Percentiles rank a stretch among this genome's conserved stretches.
Evolutionary conservation across 2,329 filamentous ascomycete species (phyloP).

Genomic region (Cladophialophora immunda): DNA sequence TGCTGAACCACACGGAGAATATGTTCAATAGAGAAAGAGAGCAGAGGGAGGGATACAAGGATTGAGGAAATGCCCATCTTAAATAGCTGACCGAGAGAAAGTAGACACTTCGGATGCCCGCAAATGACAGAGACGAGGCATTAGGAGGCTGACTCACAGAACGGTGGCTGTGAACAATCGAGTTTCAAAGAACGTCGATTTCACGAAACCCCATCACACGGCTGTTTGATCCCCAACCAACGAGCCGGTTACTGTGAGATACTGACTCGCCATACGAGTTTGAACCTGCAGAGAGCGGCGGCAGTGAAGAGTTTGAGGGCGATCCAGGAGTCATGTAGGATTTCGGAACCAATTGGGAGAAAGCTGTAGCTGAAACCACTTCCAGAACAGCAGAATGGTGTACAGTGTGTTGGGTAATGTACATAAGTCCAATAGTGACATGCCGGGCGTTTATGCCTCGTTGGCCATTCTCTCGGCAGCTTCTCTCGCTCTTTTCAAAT

Average conservation of each 20-base stretch:
- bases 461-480: conserved; percentile 53
- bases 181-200: background rate
- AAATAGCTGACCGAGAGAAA: background rate
- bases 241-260: background rate
- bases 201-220: background rate
- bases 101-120: background rate
- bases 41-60: background rate
- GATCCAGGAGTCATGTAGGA: background rate
- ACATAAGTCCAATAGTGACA: conserved; percentile 12
- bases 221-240: background rate
- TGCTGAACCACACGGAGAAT: background rate
- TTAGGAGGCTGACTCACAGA: background rate
- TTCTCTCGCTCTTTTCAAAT: conserved; percentile 54
- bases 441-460: conserved; percentile 32
- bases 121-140: background rate
- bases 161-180: background rate
- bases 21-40: background rate
- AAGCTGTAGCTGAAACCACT: background rate
- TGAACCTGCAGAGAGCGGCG: background rate
- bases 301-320: background rate
- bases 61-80: background rate
- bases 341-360: background rate
- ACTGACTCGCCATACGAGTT: background rate
- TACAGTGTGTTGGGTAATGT: conserved; percentile 16
- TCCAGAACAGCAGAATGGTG: background rate